These are phyloP conservation scores for Metschnikowia santaceciliae DNA, from an alignment of 805 yeast species.

Conservation along the genomic window DNA sequence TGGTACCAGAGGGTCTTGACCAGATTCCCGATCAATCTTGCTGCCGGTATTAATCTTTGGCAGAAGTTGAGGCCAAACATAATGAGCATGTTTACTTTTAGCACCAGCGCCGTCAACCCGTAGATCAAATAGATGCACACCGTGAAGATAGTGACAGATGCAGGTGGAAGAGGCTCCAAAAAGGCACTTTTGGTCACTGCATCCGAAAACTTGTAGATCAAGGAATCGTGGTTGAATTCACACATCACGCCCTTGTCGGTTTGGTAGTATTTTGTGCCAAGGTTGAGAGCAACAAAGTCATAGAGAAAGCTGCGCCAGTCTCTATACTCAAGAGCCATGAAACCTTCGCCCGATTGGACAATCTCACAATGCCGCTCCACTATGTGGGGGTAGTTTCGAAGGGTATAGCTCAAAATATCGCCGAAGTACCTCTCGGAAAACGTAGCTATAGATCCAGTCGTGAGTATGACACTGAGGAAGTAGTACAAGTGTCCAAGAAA, in stretches of 20 bases:
- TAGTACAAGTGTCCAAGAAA: slow-evolving; percentile 1
- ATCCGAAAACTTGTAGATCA: slow-evolving; percentile 15
- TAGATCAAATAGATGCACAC: slow-evolving; percentile 12
- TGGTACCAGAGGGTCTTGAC: background rate
- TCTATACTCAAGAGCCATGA: background rate
- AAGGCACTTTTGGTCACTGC: slow-evolving; percentile 6
- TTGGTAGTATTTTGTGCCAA: background rate
- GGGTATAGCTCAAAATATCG: slow-evolving; percentile 27
- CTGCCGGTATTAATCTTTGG: background rate
- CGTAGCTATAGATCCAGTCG: slow-evolving; percentile 27
- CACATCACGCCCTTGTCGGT: slow-evolving; percentile 3
- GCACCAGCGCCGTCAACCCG: slow-evolving; percentile 14
- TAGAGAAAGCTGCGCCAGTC: slow-evolving; percentile 17
- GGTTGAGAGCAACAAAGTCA: slow-evolving; percentile 9
- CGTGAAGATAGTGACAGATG: slow-evolving; percentile 9
- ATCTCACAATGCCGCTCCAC: slow-evolving; percentile 10
- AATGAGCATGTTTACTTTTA: slow-evolving; percentile 12
- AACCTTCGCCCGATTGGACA: background rate
- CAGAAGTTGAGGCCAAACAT: background rate
- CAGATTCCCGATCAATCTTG: background rate
- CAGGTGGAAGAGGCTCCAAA: slow-evolving; percentile 8
- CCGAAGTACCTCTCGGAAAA: slow-evolving; percentile 25
- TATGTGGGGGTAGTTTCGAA: slow-evolving; percentile 18
- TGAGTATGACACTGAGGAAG: slow-evolving; percentile 20
- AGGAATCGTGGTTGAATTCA: slow-evolving; percentile 5